Base-by-base conservation (phyloP, 2,329 filamentous ascomycete species). In the Dothistroma pini region DNA sequence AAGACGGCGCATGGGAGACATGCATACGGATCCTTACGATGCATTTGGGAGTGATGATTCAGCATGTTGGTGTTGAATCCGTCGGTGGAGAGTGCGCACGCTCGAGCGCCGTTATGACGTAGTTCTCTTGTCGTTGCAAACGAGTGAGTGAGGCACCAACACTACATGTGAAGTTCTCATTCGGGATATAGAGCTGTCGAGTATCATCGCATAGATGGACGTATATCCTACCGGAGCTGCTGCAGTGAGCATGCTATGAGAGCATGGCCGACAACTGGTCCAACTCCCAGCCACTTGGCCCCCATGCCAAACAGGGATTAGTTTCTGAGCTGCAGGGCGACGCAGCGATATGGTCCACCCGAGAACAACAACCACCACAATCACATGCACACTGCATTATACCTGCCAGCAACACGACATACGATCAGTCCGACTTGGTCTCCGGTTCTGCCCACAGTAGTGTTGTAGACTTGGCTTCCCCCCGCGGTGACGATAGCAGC, bases 401-500 rank as follows among this genome's bases (percentile, higher is more conserved):
- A 44, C 25, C 44, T 14, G 14, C 21, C 56, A n/a, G 16, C 34
- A 41, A 32, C 54, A 32, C 41, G 44, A 56, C 21, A 32, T 4
- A 22, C 32, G 2, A 12, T 3, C 21, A 51, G 12, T 16, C 51
- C 22, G 38, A 22, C 52, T 21, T 6, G n/a, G 2, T n/a, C 52
- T 21, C n/a, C n/a, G 16, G 9, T 14, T 47, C 49, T 35, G 21
- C 32, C 21, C 63, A 54, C 59, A 60, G 57, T 59, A 56, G 57
- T n/a, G 56, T 63, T 44, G 53, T 63, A 58, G 56, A 59, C 49
- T 48, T 66, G 34, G 54, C 25, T 19, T 54, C 55, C 38, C 47
- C 35, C 19, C 25, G 31, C 25, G 25, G 19, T 19, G 29, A 60
- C 56, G 35, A 58, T 25, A 19, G 21, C 38, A 57, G 58, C 56